Evolutionary conservation across 257 asterid species (phyloP).

Genomic region (Nicotiana otophora): DNA sequence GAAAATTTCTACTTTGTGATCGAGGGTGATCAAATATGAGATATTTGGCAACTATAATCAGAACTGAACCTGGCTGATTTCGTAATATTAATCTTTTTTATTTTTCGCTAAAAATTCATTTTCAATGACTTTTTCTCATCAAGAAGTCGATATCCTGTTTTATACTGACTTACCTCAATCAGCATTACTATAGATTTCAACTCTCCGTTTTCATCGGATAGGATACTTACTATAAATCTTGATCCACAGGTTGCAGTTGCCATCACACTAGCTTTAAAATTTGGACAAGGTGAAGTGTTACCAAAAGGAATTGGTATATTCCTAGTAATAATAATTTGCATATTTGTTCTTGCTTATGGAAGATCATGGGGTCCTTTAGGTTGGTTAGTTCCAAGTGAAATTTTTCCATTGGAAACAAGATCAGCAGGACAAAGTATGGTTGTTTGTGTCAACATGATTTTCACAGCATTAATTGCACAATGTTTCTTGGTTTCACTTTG

Average conservation of each 20-base stretch:
- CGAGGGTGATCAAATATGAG: too few relatives aligned
- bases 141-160: not conserved
- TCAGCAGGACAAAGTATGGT: constrained; percentile 83
- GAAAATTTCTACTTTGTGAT: too few relatives aligned
- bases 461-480: constrained; percentile 76
- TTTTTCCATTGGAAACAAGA: constrained; percentile 73
- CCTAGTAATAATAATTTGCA: constrained; percentile 52
- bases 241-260: constrained; percentile 52
- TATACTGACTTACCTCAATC: not conserved
- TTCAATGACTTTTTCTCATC: not conserved
- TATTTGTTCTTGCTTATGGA: constrained; percentile 64
- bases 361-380: constrained; percentile 88
- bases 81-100: not conserved
- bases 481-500: constrained; percentile 62
- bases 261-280: constrained; percentile 54
- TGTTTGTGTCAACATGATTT: constrained; percentile 75
- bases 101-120: not conserved
- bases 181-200: not conserved
- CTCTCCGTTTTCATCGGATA: not conserved
- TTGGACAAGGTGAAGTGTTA: constrained; percentile 56
- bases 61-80: too few relatives aligned
- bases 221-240: not conserved
- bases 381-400: constrained; percentile 81
- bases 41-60: too few relatives aligned
- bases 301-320: constrained; percentile 41